A percentile compares a stretch with the other conserved stretches of the same genome.
Evolutionary conservation across 352 stramenopile species (phyloP).

Genomic region (Phytophthora palmivora): DNA sequence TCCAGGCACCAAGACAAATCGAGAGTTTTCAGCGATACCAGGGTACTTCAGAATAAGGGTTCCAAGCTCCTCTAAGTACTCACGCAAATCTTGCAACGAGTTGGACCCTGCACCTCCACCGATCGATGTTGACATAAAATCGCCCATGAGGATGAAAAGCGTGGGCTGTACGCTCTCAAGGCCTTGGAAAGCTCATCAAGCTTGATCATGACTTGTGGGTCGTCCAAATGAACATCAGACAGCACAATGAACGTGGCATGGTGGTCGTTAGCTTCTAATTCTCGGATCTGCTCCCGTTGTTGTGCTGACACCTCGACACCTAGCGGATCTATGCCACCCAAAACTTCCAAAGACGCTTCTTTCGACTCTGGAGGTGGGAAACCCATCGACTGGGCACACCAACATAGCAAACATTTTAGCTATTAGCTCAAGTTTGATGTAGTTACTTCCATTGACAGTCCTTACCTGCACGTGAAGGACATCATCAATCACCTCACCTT

Average conservation of each 20-base stretch:
- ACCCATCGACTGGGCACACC: slow-evolving; percentile 83
- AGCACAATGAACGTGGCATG: slow-evolving; percentile 94
- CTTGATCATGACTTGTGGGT: slow-evolving; percentile 89
- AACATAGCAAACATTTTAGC: no score
- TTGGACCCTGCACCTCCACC: slow-evolving; percentile 72
- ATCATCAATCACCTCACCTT: slow-evolving; percentile 94
- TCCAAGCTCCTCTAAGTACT: slow-evolving; percentile 91
- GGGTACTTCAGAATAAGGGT: slow-evolving; percentile 91
- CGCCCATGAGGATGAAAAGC: slow-evolving; percentile 95
- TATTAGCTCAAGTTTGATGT: no score
- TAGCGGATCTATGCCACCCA: slow-evolving; percentile 83
- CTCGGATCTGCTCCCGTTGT: slow-evolving; percentile 81
- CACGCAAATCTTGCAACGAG: slow-evolving; percentile 81
- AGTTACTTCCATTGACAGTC: background rate
- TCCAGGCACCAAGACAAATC: slow-evolving; percentile 94
- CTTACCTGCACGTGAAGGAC: slow-evolving; percentile 89
- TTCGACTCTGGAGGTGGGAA: slow-evolving; percentile 91
- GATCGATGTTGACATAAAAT: slow-evolving; percentile 90
- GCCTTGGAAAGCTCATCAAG: slow-evolving; percentile 91
- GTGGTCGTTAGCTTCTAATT: slow-evolving; percentile 82
- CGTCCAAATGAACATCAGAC: slow-evolving; percentile 94
- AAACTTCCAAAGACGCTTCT: slow-evolving; percentile 69
- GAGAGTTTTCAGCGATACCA: slow-evolving; percentile 78
- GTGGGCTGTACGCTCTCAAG: slow-evolving; percentile 78
- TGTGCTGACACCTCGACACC: slow-evolving; percentile 82